Evolutionary conservation across 2,329 filamentous ascomycete genomes (phyloP).

Genomic region (Ambrosiella beaveri): DNA sequence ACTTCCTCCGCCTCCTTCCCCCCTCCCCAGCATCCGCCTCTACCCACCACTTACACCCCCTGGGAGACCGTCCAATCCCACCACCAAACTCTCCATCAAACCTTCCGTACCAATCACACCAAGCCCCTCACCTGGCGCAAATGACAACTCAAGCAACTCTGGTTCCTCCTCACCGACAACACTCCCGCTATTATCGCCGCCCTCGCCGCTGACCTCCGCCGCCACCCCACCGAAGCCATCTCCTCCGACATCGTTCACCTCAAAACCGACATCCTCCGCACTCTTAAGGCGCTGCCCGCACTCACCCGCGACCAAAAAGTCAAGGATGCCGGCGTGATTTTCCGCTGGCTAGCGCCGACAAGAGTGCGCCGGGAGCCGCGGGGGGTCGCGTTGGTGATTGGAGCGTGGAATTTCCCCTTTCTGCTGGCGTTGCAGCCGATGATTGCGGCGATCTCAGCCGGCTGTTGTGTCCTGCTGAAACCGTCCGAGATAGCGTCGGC

Average conservation of each 20-base stretch:
- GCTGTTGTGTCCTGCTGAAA: conserved; percentile 25
- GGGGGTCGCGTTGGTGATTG: conserved; percentile 27
- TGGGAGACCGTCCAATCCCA: neutral
- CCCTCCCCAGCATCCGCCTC: neutral
- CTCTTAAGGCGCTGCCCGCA: conserved; percentile 23
- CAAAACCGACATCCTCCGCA: conserved; percentile 22
- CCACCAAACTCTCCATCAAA: conserved; percentile 7
- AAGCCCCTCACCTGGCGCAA: conserved; percentile 21
- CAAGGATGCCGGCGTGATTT: conserved; percentile 16
- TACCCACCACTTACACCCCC: neutral
- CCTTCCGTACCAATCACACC: conserved; percentile 19
- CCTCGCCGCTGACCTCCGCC: conserved; percentile 18
- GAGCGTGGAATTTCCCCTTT: conserved; percentile 30
- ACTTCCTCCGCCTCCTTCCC: neutral
- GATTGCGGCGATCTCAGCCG: conserved; percentile 27
- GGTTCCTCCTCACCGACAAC: conserved; percentile 22
- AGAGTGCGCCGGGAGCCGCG: conserved; percentile 26
- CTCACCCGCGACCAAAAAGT: conserved; percentile 23
- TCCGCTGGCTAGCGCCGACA: conserved; percentile 19
- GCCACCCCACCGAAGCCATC: conserved; percentile 17
- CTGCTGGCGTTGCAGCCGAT: conserved; percentile 23
- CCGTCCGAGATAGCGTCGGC: conserved; percentile 24
- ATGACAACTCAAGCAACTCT: conserved; percentile 23
- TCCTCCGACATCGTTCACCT: conserved; percentile 18
- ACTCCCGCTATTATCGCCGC: conserved; percentile 17